A percentile compares a stretch with the other conserved stretches of the same genome.
Conservation (phyloP, 176 grass and related monocot species). For the Bothriochloa decipiens region DNA sequence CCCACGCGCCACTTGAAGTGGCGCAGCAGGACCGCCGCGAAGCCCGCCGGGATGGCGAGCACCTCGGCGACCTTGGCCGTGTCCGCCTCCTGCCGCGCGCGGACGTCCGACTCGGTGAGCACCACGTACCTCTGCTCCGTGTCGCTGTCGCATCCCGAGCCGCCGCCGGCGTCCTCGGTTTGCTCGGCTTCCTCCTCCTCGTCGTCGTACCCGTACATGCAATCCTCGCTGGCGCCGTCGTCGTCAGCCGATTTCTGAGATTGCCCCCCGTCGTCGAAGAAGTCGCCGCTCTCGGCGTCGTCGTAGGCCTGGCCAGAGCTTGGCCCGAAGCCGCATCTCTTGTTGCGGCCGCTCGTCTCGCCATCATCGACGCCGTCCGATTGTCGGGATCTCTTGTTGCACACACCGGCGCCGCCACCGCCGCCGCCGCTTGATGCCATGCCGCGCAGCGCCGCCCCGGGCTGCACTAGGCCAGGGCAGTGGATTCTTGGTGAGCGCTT, state of each 20-base stretch:
- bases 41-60: not conserved
- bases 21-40: not conserved
- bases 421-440: not conserved
- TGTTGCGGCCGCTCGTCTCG: not conserved
- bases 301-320: not conserved
- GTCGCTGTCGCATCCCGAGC: too few species aligned
- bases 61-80: slow-evolving; percentile 1
- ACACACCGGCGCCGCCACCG: too few species aligned
- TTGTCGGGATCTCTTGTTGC: too few species aligned
- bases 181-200: not conserved
- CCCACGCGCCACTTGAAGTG: slow-evolving; percentile 2
- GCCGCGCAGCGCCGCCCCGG: not conserved
- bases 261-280: too few species aligned
- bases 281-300: too few species aligned
- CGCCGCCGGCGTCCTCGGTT: not conserved
- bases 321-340: not conserved
- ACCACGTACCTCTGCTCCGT: not conserved
- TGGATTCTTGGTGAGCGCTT: not conserved
- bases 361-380: too few species aligned
- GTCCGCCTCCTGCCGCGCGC: not conserved
- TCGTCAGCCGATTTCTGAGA: not conserved
- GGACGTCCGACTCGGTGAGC: not conserved
- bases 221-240: not conserved
- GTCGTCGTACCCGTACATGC: not conserved
- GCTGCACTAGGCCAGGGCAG: not conserved